These are phyloP conservation scores for Podila epicladia DNA, from an alignment of 192 early-diverging fungal species.

Conservation along the genomic window DNA sequence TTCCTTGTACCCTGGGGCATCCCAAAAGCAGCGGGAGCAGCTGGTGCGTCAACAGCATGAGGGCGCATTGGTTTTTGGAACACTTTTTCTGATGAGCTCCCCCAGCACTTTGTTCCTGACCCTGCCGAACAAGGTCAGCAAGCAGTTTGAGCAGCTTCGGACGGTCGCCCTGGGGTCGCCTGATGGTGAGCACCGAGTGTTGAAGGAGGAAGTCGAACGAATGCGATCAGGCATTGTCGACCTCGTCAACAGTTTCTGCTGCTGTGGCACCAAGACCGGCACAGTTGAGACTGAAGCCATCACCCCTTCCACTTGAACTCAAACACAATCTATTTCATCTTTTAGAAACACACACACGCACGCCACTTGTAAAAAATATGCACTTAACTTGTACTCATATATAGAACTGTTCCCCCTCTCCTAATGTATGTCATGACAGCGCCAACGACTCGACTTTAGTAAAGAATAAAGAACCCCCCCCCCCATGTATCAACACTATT, in stretches of 20 bases:
- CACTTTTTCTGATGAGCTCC: conserved; percentile 68
- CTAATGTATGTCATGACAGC: neutral
- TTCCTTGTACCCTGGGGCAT: conserved; percentile 6
- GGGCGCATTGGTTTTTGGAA: conserved; percentile 59
- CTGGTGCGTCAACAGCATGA: conserved; percentile 50
- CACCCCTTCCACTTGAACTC: too few species aligned
- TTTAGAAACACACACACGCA: too few species aligned
- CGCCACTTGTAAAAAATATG: too few species aligned
- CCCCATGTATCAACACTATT: neutral
- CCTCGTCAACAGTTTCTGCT: conserved; percentile 65
- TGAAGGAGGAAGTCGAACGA: conserved; percentile 63
- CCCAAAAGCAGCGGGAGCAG: conserved; percentile 12
- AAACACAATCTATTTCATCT: too few species aligned
- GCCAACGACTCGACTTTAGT: neutral
- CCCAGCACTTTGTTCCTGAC: conserved; percentile 65
- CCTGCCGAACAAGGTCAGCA: conserved; percentile 56
- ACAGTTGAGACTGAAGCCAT: neutral
- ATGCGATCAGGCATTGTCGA: conserved; percentile 64
- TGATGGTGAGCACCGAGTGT: conserved; percentile 43
- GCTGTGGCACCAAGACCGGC: conserved; percentile 57
- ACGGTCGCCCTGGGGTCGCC: conserved; percentile 30
- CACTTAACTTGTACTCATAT: too few species aligned
- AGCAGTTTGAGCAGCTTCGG: conserved; percentile 44
- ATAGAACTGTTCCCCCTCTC: too few species aligned
- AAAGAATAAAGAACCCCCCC: neutral